Conservation (phyloP, 2,329 filamentous ascomycete species). For the Colletotrichum eleusines region DNA sequence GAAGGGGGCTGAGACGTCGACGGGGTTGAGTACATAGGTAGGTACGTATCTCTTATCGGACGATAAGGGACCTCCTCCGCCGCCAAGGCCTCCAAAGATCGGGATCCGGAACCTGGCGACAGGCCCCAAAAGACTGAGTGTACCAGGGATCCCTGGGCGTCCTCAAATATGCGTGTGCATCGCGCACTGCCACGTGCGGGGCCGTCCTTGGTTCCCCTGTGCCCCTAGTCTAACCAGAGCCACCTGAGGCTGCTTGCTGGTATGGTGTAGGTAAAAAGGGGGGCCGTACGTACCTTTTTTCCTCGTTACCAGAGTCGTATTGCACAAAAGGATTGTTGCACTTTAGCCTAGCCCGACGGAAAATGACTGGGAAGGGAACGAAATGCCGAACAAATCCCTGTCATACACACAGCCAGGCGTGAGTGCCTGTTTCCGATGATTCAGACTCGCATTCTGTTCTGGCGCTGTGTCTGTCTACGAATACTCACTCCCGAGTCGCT, state of each 20-base stretch:
- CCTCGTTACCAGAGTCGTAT: no score
- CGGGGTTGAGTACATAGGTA: not conserved
- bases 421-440: slow-evolving; percentile 19
- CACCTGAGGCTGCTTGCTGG: no score
- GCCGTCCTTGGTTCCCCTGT: slow-evolving; percentile 14
- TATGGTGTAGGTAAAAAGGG: no score
- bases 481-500: no score
- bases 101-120: no score
- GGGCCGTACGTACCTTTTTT: no score
- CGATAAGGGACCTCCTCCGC: slow-evolving; percentile 17
- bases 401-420: slow-evolving; percentile 21
- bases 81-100: slow-evolving; percentile 13
- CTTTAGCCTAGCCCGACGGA: no score
- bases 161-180: no score
- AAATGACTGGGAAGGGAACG: no score
- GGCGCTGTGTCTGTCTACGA: not conserved
- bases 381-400: not conserved
- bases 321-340: no score
- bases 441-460: slow-evolving; percentile 10
- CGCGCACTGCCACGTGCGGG: slow-evolving; percentile 39
- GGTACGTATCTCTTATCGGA: slow-evolving; percentile 26
- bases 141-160: not conserved
- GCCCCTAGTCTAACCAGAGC: not conserved
- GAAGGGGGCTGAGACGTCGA: not conserved
- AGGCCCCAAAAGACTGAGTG: slow-evolving; percentile 11